phyloP scores from a whole-genome alignment of 2,329 filamentous ascomycete species.

The Microcyclosporella mali region DNA sequence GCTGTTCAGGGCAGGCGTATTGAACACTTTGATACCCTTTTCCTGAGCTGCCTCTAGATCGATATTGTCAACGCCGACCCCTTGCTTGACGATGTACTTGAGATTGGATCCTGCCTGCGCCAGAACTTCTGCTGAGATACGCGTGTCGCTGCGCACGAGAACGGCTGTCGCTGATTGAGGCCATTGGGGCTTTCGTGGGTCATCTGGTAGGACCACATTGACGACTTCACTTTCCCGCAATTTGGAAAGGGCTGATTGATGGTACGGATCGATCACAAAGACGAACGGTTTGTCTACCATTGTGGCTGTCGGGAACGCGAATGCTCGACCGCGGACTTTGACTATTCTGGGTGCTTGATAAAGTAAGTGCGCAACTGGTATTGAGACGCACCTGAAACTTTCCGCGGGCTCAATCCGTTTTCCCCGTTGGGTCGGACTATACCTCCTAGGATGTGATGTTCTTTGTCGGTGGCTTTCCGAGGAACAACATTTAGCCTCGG shows the following conservation, averaged over 20 bases:
- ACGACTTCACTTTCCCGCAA: conserved; percentile 13
- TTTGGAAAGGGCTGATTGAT: conserved; percentile 23
- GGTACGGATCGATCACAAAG: conserved; percentile 27
- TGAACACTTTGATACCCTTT: conserved; percentile 42
- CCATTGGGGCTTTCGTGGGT: conserved; percentile 15
- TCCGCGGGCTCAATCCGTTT: not conserved
- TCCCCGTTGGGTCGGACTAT: no score
- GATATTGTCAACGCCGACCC: conserved; percentile 44
- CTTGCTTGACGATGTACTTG: conserved; percentile 41
- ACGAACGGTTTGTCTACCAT: conserved; percentile 1
- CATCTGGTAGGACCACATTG: conserved; percentile 18
- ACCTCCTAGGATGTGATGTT: no score
- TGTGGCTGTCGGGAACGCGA: no score
- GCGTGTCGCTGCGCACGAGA: conserved; percentile 23
- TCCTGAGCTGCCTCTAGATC: conserved; percentile 41
- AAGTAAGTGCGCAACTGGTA: no score
- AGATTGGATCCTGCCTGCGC: conserved; percentile 30
- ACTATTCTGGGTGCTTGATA: no score
- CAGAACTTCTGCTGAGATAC: conserved; percentile 20
- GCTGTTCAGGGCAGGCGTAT: conserved; percentile 42
- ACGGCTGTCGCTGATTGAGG: conserved; percentile 20
- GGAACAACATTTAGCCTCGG: no score
- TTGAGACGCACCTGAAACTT: no score
- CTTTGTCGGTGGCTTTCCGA: no score
- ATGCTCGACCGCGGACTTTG: no score